Evolutionary conservation across 2,329 filamentous ascomycete species (phyloP), one percentile per base, ranked within the genome.

Genomic region (Penicillium sp.): DNA sequence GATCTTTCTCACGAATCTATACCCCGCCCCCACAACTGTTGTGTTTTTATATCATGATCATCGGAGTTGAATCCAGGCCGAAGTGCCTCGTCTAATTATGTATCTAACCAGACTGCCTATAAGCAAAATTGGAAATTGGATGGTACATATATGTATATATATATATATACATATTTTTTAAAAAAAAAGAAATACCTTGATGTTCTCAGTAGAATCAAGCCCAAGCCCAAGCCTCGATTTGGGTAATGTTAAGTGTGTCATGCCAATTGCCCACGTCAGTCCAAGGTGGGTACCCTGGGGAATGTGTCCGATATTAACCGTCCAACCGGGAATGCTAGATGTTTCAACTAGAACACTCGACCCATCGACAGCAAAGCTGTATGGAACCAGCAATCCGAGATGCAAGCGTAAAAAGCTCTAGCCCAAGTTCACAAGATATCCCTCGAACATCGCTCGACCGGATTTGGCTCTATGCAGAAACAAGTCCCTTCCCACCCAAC

Each of bases 11-110:
- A 45, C 15, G 38, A 56, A 50, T 21, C 45, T 50, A 52, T 56
- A 56, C 53, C 53, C 50, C 41, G 47, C 53, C 53, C 50, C 41
- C 33, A n/a, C 27, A 45, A 31, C 23, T 56, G 54, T 56, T 53
- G 41, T 47, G 45, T 31, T 31, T 31, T 5, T 54, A 48, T 55
- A 29, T 56, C 33, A 51, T 40, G 19, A 47, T 46, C 53, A 53
- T 53, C 27, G 36, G 48, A 47, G 49, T 53, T 46, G 34, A 19
- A 36, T 50, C 33, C 19, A 39, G 33, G 33, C 34, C 25, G 25
- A 43, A 25, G n/a, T 50, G 38, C 15, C 36, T 31, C 5, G 13
- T 21, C 34, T 52, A 31, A 38, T 39, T 53, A 40, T n/a, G 40
- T 49, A 39, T 39, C 33, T 40, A 33, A 53, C 44, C 44, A 49